Evolutionary conservation across 2,329 filamentous ascomycete species (phyloP).

Genomic region (Arthrobotrys conoides): DNA sequence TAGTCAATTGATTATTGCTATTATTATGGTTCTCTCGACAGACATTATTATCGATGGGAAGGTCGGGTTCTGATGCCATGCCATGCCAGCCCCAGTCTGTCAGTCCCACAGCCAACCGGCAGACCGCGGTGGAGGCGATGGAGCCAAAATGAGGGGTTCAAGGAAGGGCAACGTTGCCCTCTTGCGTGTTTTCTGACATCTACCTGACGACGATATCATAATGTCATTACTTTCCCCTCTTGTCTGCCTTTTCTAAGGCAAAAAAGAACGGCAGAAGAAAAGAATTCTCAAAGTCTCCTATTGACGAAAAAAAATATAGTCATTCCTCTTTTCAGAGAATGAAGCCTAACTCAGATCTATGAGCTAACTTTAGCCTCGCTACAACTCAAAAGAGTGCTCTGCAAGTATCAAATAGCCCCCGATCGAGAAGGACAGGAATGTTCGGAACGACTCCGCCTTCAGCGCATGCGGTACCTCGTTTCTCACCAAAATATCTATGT

Average conservation of each 20-base stretch:
- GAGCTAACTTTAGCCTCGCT: constrained; percentile 43
- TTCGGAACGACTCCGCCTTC: constrained; percentile 61
- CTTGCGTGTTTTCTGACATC: constrained; percentile 55
- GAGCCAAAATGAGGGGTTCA: constrained; percentile 27
- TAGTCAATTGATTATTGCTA: constrained; percentile 16
- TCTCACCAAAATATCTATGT: constrained; percentile 26
- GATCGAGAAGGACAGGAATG: constrained; percentile 60
- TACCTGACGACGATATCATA: constrained; percentile 33
- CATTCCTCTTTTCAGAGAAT: constrained; percentile 47
- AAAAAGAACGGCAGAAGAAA: constrained; percentile 23
- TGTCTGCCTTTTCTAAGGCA: constrained; percentile 40
- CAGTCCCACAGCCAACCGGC: constrained; percentile 61
- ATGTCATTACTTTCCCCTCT: constrained; percentile 2
- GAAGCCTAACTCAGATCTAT: constrained; percentile 50
- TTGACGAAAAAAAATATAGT: constrained; percentile 8
- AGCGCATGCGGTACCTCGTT: constrained; percentile 52
- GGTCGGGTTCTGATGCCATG: constrained; percentile 43
- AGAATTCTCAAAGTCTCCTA: constrained; percentile 6
- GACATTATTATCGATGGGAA: constrained; percentile 26
- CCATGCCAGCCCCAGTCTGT: constrained; percentile 56
- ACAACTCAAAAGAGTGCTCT: constrained; percentile 30
- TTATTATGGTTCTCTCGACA: not conserved
- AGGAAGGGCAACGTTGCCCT: constrained; percentile 44
- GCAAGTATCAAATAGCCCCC: constrained; percentile 52
- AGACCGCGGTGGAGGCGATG: constrained; percentile 49